A percentile compares a stretch with the other conserved stretches of the same genome.
These are phyloP conservation scores for Arabidopsis suecica DNA, from an alignment of 345 rosid species.

Conservation along the genomic window DNA sequence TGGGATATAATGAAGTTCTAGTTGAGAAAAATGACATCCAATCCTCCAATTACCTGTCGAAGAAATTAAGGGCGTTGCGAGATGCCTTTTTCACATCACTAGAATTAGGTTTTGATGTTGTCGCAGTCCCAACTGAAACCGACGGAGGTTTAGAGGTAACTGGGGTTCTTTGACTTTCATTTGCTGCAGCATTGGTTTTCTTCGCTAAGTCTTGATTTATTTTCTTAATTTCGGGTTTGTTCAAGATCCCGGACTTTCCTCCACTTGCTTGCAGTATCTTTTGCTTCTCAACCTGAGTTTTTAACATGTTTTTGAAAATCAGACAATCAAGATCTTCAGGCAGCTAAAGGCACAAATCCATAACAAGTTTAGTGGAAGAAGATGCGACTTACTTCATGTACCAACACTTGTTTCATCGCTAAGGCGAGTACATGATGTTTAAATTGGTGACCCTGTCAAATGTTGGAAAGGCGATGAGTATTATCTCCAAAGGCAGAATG, in stretches of 20 bases:
- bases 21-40: conserved; percentile 12
- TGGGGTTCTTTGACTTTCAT: conserved; percentile 42
- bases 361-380: conserved; percentile 10
- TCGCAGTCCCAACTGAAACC: conserved; percentile 44
- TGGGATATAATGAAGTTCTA: conserved; percentile 2
- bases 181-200: conserved; percentile 42
- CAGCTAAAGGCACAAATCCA: conserved; percentile 5
- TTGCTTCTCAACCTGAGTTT: conserved; percentile 78
- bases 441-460: conserved; percentile 62
- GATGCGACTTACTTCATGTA: conserved; percentile 73
- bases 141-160: conserved; percentile 44
- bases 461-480: conserved; percentile 42
- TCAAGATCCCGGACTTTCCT: conserved; percentile 50
- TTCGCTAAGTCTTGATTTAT: conserved; percentile 41
- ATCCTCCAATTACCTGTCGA: conserved; percentile 65
- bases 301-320: neutral
- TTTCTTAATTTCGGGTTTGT: conserved; percentile 47
- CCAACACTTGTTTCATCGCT: conserved; percentile 82
- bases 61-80: conserved; percentile 56
- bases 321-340: conserved; percentile 18
- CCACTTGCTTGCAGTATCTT: conserved; percentile 75
- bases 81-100: conserved; percentile 57
- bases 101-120: conserved; percentile 42
- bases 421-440: conserved; percentile 66
- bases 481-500: neutral